Evolutionary conservation across 1,139 yeast species (phyloP).

Genomic region (Geotrichum fermentans): DNA sequence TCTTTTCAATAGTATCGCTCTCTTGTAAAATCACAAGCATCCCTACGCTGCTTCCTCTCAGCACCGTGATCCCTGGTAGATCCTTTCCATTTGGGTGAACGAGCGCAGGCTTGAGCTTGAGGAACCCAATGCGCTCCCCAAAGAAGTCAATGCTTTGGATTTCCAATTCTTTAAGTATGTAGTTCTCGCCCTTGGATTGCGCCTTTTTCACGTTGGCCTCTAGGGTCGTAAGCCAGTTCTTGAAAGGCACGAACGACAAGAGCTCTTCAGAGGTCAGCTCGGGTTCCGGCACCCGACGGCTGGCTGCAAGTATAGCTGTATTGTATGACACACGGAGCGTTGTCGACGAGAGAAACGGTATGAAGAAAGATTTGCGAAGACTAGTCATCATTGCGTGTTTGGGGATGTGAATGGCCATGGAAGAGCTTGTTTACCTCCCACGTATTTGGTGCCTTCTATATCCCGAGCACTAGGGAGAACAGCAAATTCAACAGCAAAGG

Average conservation of each 20-base stretch:
- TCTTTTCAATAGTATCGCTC: slow-evolving; percentile 8
- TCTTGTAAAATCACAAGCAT: slow-evolving; percentile 25
- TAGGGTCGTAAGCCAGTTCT: slow-evolving; percentile 22
- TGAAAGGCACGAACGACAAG: slow-evolving; percentile 22
- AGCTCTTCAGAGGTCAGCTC: neutral
- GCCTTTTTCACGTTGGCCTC: slow-evolving; percentile 8
- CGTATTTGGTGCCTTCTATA: too few relatives aligned
- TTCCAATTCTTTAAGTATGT: slow-evolving; percentile 18
- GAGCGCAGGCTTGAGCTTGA: slow-evolving; percentile 27
- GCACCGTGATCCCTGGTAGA: slow-evolving; percentile 28
- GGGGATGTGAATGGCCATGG: too few relatives aligned
- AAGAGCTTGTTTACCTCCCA: too few relatives aligned
- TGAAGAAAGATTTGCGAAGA: neutral
- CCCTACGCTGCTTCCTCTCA: slow-evolving; percentile 30
- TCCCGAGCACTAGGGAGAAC: too few relatives aligned
- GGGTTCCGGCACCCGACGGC: neutral
- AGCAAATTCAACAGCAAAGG: too few relatives aligned
- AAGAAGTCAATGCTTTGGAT: slow-evolving; percentile 29
- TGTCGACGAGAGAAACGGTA: neutral
- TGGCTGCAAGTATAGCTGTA: neutral
- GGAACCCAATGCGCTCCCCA: slow-evolving; percentile 26
- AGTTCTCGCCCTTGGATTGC: neutral
- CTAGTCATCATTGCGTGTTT: neutral
- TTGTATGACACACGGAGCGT: neutral
- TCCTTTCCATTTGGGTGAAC: slow-evolving; percentile 24